phyloP scores from a whole-genome alignment of 108 stramenopile genomes.

The Ochromonas danica region DNA sequence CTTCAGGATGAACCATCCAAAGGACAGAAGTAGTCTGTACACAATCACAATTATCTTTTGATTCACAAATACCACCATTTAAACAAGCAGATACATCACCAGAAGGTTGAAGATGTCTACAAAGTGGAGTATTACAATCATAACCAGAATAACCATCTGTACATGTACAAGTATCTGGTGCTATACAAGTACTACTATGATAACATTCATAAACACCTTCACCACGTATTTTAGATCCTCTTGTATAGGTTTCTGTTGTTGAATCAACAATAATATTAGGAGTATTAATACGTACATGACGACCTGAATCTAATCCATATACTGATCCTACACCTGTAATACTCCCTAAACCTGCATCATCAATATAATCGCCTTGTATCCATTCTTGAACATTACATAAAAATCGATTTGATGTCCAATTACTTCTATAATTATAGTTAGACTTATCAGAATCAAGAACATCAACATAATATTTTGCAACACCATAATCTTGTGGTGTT shows the following conservation, averaged over 20 bases:
- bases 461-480: conserved; percentile 40
- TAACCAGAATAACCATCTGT: conserved; percentile 71
- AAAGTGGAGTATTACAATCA: conserved; percentile 71
- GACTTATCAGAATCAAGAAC: not conserved
- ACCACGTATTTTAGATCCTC: conserved; percentile 55
- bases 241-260: conserved; percentile 48
- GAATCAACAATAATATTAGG: conserved; percentile 60
- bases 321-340: conserved; percentile 46
- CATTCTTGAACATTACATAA: conserved; percentile 66
- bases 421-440: conserved; percentile 31
- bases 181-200: conserved; percentile 72
- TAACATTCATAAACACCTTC: conserved; percentile 78
- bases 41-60: conserved; percentile 70
- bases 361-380: conserved; percentile 73
- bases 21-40: conserved; percentile 55
- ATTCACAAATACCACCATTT: conserved; percentile 67
- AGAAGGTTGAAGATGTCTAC: conserved; percentile 64
- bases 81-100: conserved; percentile 58
- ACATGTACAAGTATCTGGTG: conserved; percentile 72
- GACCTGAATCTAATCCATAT: conserved; percentile 52
- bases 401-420: conserved; percentile 46
- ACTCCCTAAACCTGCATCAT: conserved; percentile 57
- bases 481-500: conserved; percentile 18
- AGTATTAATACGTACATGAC: conserved; percentile 68
- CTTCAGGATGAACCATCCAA: conserved; percentile 58